Evolutionary conservation across 2,329 filamentous ascomycete genomes (phyloP), one percentile per base, ranked within the genome.

Genomic region (Hypoxylon sp.): DNA sequence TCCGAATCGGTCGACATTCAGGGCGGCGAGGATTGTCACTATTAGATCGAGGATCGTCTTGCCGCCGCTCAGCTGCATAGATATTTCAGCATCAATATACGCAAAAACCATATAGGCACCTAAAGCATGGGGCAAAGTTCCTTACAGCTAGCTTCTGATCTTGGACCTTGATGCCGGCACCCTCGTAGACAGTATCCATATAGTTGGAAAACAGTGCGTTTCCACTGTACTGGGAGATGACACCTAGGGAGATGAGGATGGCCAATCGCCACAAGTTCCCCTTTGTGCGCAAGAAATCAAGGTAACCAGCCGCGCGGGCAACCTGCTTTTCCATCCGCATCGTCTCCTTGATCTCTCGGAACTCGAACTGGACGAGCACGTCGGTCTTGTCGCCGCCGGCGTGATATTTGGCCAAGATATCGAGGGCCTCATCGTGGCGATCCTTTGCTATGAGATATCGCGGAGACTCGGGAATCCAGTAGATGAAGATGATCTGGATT

Each of bases 181-280:
- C 85, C 44, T 84, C 80, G 79, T 90, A 90, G 70, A 92, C 84
- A 62, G 85, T 82, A 65, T 88, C 86, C 74, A 89, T 88, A 77
- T 91, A 91, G 79, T 91, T 91, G 69, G 85, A 88, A 75, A 92
- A 88, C 1, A 92, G 80, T 17, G 87, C 89, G 75, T 91, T 92
- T 48, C 90, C 89, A 57, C 86, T 88, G 80, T 90, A 91, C 78
- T 92, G 89, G 1, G 88, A 90, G 75, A 91, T 90, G 72, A 91
- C 79, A 74, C 88, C 89, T 17, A 92, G 82, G 0, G 87, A 90
- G 46, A 90, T 77, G 46, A 91, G 82, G 61, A 92, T 86, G 52
- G 86, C 82, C 48, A 92, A 80, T 10, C 90, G 84, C 82, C 89
- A 89, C 57, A 88, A 83, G 81, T 92, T 91, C 29, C 89, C 89